phyloP scores from a whole-genome alignment of 306 rosid species.

The Vicia faba region DNA sequence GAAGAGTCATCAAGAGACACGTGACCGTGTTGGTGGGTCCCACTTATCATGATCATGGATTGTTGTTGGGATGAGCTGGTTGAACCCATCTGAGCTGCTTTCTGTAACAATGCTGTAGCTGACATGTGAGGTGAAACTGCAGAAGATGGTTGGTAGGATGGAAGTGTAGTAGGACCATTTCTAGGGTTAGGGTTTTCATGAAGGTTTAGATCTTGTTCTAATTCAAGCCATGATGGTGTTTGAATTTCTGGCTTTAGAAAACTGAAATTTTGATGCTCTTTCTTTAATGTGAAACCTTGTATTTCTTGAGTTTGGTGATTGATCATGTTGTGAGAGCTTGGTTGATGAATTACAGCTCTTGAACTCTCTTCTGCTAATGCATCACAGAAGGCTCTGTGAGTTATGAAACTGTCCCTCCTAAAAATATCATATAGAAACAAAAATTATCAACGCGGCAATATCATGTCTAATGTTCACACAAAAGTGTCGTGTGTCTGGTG shows the following conservation, averaged over 20 bases:
- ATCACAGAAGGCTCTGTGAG: constrained; percentile 99
- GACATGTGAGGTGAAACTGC: constrained; percentile 72
- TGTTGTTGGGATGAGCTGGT: constrained; percentile 32
- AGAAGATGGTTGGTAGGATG: constrained; percentile 43
- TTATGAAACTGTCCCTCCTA: constrained; percentile 98
- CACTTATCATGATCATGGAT: constrained; percentile 31
- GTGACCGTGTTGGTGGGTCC: constrained; percentile 58
- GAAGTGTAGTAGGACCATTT: constrained; percentile 46
- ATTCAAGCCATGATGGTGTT: constrained; percentile 61
- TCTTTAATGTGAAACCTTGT: constrained; percentile 52
- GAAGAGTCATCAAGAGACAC: constrained; percentile 40
- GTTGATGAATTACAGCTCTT: not conserved
- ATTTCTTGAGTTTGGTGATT: constrained; percentile 44
- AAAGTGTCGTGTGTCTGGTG: too few relatives aligned
- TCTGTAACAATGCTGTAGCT: constrained; percentile 96
- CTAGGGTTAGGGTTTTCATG: constrained; percentile 77
- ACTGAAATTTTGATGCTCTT: constrained; percentile 46
- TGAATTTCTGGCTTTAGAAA: constrained; percentile 41
- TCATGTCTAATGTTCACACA: too few relatives aligned
- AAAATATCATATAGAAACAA: constrained; percentile 30
- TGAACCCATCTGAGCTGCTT: constrained; percentile 95
- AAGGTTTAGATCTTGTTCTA: not conserved
- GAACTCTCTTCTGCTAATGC: constrained; percentile 91
- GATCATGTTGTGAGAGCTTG: constrained; percentile 29
- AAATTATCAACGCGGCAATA: not conserved